These are phyloP conservation scores for Candida taoyuanica DNA, from an alignment of 805 yeast genomes.

Conservation along the genomic window DNA sequence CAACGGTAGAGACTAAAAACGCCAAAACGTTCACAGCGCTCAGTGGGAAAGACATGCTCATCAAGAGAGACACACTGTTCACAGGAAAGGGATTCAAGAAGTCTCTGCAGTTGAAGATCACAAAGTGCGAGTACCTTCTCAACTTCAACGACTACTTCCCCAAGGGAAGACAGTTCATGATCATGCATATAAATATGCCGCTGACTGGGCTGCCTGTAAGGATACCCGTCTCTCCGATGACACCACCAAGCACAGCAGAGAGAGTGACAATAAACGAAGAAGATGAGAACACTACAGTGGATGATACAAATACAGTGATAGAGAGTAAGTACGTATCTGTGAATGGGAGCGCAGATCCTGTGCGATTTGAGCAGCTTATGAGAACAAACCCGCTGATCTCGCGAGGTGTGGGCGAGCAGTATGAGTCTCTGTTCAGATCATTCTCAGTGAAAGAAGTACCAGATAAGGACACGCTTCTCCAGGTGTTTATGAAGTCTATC, in stretches of 20 bases:
- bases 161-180: slow-evolving; percentile 48
- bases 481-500: slow-evolving; percentile 26
- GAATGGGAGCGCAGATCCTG: slow-evolving; percentile 1
- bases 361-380: slow-evolving; percentile 36
- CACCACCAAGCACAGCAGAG: slow-evolving; percentile 8
- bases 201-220: slow-evolving; percentile 37
- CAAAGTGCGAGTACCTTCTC: slow-evolving; percentile 42
- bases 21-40: slow-evolving; percentile 47
- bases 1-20: slow-evolving; percentile 29
- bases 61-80: slow-evolving; percentile 50
- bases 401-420: slow-evolving; percentile 35
- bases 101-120: slow-evolving; percentile 40
- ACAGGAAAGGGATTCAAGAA: slow-evolving; percentile 56
- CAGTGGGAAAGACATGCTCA: slow-evolving; percentile 49
- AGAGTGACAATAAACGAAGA: neutral
- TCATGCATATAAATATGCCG: slow-evolving; percentile 55
- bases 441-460: slow-evolving; percentile 32
- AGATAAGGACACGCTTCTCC: slow-evolving; percentile 25
- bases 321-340: too few species aligned
- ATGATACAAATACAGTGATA: neutral
- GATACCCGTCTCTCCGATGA: slow-evolving; percentile 4
- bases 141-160: slow-evolving; percentile 56
- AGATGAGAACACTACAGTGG: slow-evolving; percentile 1
- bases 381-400: slow-evolving; percentile 37
- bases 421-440: slow-evolving; percentile 34